Percentiles rank a stretch among this genome's conserved stretches.
Conservation (phyloP, 2,329 filamentous ascomycete genomes). For the Nemania sp. region DNA sequence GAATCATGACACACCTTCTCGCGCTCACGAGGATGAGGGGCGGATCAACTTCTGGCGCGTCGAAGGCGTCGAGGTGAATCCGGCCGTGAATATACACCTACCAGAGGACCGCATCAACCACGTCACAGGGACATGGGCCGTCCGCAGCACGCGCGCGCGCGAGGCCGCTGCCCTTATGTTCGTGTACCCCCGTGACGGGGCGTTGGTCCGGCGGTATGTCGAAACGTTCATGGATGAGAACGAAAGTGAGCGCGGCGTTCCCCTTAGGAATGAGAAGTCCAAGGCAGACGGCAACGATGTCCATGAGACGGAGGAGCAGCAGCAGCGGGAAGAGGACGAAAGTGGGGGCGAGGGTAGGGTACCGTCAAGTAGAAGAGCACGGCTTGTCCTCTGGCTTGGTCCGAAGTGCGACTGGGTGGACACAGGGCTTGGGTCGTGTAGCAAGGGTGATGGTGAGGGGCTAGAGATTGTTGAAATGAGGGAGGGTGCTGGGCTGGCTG, state of each 20-base stretch:
- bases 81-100: slow-evolving; percentile 32
- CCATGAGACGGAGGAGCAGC: no score
- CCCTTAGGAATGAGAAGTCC: not conserved
- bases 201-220: slow-evolving; percentile 48
- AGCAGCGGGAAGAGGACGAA: not conserved
- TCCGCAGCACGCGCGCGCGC: slow-evolving; percentile 43
- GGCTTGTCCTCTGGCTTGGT: slow-evolving; percentile 38
- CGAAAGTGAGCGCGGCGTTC: not conserved
- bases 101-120: slow-evolving; percentile 41
- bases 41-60: slow-evolving; percentile 26
- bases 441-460: not conserved
- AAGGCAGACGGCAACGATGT: not conserved
- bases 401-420: slow-evolving; percentile 39
- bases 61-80: slow-evolving; percentile 41
- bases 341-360: not conserved
- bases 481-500: slow-evolving; percentile 21
- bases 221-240: slow-evolving; percentile 18
- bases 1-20: not conserved
- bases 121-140: slow-evolving; percentile 51
- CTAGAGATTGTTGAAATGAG: slow-evolving; percentile 32
- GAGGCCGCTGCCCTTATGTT: slow-evolving; percentile 49
- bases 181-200: slow-evolving; percentile 52
- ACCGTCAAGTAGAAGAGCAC: not conserved
- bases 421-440: slow-evolving; percentile 19
- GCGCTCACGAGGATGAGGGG: no score